Evolutionary conservation across 2,329 filamentous ascomycete genomes (phyloP), one percentile per base, ranked within the genome.

Genomic region (Diaporthe eres): DNA sequence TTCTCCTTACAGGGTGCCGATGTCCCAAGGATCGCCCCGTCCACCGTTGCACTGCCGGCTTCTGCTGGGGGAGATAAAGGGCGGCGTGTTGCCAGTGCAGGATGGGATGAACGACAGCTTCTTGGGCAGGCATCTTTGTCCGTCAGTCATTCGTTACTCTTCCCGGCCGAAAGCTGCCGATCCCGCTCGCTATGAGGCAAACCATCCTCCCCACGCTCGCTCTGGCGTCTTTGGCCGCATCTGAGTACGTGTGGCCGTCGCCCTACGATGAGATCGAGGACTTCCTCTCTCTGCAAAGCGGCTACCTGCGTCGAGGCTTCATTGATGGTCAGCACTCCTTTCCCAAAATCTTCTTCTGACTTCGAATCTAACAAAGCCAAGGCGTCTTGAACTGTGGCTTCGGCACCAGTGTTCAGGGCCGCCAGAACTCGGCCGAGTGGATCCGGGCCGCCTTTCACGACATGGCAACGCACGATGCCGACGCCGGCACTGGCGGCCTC

Each of bases 371-470:
- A 68, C 47, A 68, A 53, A 0, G 4, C 12, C 7, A 39, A 68
- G 63, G 65, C 49, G 49, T 53, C 12, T 8, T 53, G 22, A 53
- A 53, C 65, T 68, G 65, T 53, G 47, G 65, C 31, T 77, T 78
- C 10, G 78, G 80, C 25, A 72, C 75, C 44, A 79, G 77, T 68
- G 65, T 76, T 44, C 75, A 77, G 12, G 81, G 81, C 37, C 78
- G 78, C 19, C 79, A 80, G 37, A 81, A 80, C 72, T 77, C 81
- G 7, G 82, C 81, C 2, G 82, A 83, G 77, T 83, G 82, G 82
- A 78, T 83, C 51, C 80, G 82, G 2, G 82, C 81, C 10, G 81
- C 79, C 5, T 83, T 81, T 72, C 82, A 83, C 71, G 82, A 83
- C 70, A 80, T 80, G 53, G 78, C 79, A 39, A 83, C 81, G 7